Base-by-base conservation (phyloP, 345 rosid genomes). In the Populus tremula region DNA sequence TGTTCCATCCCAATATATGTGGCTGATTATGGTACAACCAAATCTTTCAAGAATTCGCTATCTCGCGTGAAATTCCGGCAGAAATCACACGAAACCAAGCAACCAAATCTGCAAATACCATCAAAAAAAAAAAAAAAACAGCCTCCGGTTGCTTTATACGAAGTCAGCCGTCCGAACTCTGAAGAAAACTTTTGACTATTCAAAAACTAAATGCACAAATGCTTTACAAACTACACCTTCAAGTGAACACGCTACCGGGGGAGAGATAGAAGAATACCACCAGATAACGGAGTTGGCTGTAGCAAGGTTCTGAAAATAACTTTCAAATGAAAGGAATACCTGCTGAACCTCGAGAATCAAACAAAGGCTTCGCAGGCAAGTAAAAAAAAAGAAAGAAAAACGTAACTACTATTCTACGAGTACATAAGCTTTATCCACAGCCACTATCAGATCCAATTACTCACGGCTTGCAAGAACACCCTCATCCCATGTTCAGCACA, bases 401-500 rank as follows among this genome's bases (percentile, higher is more conserved):
- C 6, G 2, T 18, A 53, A 18, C 23, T 20, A 20, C 6, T 1
- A 53, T 53, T 6, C 6, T 20, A 17, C 1, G 59, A 20, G 23
- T 6, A 20, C 23, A 53, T 18, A 6, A 2, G 17, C 10, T 49
- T 74, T 54, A 82, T 72, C 36, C 72, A 56, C 77, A 59, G 71
- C 31, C 72, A 56, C 31, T 49, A 36, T 79, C 89, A 1, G 88
- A 72, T 90, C 90, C 69, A 88, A 33, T 83, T 82, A 90, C 86
- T 90, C 81, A 54, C 89, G 81, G 84, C 80, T 82, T 33, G 84
- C 41, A 63, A 90, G 92, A 85, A 91, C 77, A 69, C 98, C 98
- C 33, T 85, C 87, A 9, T 94, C 86, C 98, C 98, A 94, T 39
- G 82, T 88, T 92, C 98, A 27, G 89, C 50, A 76, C 76, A 90